A percentile compares a stretch with the other conserved stretches of the same genome.
Evolutionary conservation across 768 basidiomycete species (phyloP).

Genomic region (Clitopilus hobsonii): DNA sequence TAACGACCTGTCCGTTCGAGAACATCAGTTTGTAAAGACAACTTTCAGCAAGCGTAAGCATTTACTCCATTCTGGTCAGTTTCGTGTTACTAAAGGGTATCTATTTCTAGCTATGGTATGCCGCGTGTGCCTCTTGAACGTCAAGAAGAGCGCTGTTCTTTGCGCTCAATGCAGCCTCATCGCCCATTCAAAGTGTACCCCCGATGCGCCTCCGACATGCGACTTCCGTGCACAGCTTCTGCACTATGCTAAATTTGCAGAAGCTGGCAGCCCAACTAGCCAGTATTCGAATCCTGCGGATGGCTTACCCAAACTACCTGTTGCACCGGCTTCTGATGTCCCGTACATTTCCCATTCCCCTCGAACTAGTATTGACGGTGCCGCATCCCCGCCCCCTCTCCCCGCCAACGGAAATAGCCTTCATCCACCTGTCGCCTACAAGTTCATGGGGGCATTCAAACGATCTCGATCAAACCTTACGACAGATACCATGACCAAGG

Average conservation of each 20-base stretch:
- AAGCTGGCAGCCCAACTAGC: conserved; percentile 53
- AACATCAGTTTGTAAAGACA: conserved; percentile 88
- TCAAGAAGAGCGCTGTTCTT: conserved; percentile 84
- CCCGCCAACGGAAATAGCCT: conserved; percentile 21
- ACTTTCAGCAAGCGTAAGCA: conserved; percentile 85
- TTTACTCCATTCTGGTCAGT: conserved; percentile 1
- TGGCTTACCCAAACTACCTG: conserved; percentile 35
- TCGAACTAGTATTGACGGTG: conserved; percentile 42
- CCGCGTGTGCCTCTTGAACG: conserved; percentile 72
- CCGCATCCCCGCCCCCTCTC: conserved; percentile 23
- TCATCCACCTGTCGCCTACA: conserved; percentile 58
- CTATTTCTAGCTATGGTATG: conserved; percentile 69
- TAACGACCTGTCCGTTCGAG: conserved; percentile 55
- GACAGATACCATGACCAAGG: conserved; percentile 31
- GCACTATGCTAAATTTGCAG: conserved; percentile 73
- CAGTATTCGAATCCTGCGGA: conserved; percentile 48
- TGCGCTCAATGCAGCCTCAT: conserved; percentile 90
- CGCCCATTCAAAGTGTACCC: conserved; percentile 73
- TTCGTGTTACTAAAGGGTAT: conserved; percentile 8
- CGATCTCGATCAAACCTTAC: conserved; percentile 57
- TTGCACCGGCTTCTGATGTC: conserved; percentile 43
- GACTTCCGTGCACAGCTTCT: conserved; percentile 80
- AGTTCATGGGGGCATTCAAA: conserved; percentile 60
- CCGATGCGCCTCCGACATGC: conserved; percentile 73
- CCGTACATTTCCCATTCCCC: conserved; percentile 43